Evolutionary conservation across 371 early-diverging fungal species (phyloP).

Genomic region (Massospora cicadina): DNA sequence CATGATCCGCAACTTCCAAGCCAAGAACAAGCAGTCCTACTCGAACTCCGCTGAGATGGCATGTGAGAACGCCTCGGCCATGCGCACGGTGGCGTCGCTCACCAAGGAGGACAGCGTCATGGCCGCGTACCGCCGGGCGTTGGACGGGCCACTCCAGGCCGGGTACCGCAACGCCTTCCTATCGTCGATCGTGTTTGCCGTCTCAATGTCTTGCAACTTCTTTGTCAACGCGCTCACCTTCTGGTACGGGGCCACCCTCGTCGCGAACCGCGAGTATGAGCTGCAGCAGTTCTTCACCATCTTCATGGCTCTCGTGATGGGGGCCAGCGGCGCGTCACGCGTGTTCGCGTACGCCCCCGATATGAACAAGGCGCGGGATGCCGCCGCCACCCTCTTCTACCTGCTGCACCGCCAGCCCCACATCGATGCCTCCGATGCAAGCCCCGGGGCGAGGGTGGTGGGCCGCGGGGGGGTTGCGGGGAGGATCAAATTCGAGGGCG

Average conservation of each 20-base stretch:
- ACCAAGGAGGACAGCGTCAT: conserved; percentile 53
- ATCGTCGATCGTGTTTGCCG: conserved; percentile 36
- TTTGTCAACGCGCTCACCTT: conserved; percentile 38
- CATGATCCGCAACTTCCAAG: conserved; percentile 13
- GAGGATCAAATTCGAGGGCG: conserved; percentile 29
- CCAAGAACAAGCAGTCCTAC: conserved; percentile 5
- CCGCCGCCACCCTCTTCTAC: conserved; percentile 65
- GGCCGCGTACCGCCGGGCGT: conserved; percentile 26
- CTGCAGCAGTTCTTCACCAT: conserved; percentile 14
- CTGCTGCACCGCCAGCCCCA: conserved; percentile 55
- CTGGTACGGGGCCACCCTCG: conserved; percentile 32
- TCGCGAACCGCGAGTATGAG: conserved; percentile 16
- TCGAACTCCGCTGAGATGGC: conserved; percentile 31
- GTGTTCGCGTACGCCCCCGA: conserved; percentile 13
- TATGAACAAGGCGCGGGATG: conserved; percentile 39
- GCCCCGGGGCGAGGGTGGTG: conserved; percentile 35
- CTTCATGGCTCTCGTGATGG: conserved; percentile 30
- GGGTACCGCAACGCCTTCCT: conserved; percentile 32
- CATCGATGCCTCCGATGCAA: conserved; percentile 19
- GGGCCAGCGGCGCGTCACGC: conserved; percentile 16
- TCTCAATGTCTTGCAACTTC: conserved; percentile 37
- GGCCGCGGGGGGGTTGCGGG: conserved; percentile 32
- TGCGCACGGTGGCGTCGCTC: conserved; percentile 72
- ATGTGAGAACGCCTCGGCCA: conserved; percentile 70
- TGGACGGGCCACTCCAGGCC: conserved; percentile 35